Evolutionary conservation across 495 filamentous ascomycete genomes (phyloP).

Genomic region (Lophium mytilinum): DNA sequence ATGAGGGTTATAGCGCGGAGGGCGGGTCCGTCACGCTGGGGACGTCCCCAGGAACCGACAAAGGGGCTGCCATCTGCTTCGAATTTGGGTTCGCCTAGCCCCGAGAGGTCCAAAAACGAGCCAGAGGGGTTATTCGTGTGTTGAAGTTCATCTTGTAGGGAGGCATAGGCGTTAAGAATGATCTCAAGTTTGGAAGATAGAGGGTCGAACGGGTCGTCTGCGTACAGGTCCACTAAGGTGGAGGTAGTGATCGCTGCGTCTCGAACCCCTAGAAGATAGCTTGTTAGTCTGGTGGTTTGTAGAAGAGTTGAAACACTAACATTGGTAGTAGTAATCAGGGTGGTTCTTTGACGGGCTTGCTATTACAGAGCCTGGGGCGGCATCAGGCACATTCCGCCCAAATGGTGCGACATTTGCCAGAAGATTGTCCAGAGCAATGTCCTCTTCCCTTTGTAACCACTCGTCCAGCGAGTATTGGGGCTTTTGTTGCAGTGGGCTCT

Average conservation of each 20-base stretch:
- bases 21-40: conserved; percentile 55
- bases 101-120: conserved; percentile 40
- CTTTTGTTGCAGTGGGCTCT: conserved; percentile 4
- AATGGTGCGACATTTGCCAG: conserved; percentile 29
- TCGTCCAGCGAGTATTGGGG: conserved; percentile 13
- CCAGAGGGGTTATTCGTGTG: conserved; percentile 45
- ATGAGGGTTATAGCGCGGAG: conserved; percentile 43
- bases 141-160: conserved; percentile 23
- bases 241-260: conserved; percentile 31
- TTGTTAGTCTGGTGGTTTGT: not conserved
- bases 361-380: conserved; percentile 23
- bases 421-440: conserved; percentile 25
- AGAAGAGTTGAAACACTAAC: conserved; percentile 4
- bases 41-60: conserved; percentile 52
- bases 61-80: conserved; percentile 47
- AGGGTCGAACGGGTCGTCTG: conserved; percentile 15
- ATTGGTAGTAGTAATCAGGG: conserved; percentile 33
- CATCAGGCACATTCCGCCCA: conserved; percentile 20
- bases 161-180: conserved; percentile 23
- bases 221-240: conserved; percentile 27
- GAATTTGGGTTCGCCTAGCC: conserved; percentile 57
- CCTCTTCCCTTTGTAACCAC: conserved; percentile 27
- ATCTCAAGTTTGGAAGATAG: conserved; percentile 15
- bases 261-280: conserved; percentile 24
- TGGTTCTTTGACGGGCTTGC: conserved; percentile 28